phyloP scores from a whole-genome alignment of 2,329 filamentous ascomycete species.

The Arthrobotrys megalospora region DNA sequence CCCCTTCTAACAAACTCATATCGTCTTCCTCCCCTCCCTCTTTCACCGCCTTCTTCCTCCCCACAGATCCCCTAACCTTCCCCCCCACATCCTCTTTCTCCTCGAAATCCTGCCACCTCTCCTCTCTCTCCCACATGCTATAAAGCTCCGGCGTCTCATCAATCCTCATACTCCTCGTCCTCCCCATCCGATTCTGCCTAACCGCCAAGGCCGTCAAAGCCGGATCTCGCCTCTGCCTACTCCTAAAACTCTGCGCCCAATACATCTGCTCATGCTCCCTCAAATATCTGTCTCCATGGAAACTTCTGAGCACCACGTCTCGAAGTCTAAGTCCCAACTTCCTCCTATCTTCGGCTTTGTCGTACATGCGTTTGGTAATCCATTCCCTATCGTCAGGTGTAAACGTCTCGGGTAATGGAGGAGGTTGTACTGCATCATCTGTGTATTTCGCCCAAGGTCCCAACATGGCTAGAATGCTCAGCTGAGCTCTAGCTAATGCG shows the following conservation, averaged over 20 bases:
- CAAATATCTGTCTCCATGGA: slow-evolving; percentile 74
- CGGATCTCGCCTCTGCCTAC: slow-evolving; percentile 41
- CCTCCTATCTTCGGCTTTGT: slow-evolving; percentile 73
- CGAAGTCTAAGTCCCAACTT: slow-evolving; percentile 75
- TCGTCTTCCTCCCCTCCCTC: slow-evolving; percentile 20
- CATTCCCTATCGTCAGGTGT: slow-evolving; percentile 71
- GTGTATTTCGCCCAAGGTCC: slow-evolving; percentile 76
- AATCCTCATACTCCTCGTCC: slow-evolving; percentile 54
- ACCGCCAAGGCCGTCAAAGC: slow-evolving; percentile 39
- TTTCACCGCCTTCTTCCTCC: slow-evolving; percentile 15
- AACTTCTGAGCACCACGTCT: slow-evolving; percentile 74
- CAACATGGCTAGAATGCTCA: slow-evolving; percentile 75
- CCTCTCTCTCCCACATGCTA: slow-evolving; percentile 50
- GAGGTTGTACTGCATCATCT: slow-evolving; percentile 69
- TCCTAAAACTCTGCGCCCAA: slow-evolving; percentile 67
- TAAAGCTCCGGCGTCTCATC: slow-evolving; percentile 38
- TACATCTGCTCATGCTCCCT: slow-evolving; percentile 76
- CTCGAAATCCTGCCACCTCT: slow-evolving; percentile 55
- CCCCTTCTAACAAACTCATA: slow-evolving; percentile 47
- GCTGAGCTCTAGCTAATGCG: slow-evolving; percentile 75
- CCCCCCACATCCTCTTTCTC: slow-evolving; percentile 40
- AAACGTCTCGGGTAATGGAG: slow-evolving; percentile 70
- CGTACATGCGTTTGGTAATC: slow-evolving; percentile 75
- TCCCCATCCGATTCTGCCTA: slow-evolving; percentile 51
- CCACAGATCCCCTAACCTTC: slow-evolving; percentile 29